Base-by-base conservation (phyloP, 2,329 filamentous ascomycete genomes). In the Aspergillus transmontanensis region DNA sequence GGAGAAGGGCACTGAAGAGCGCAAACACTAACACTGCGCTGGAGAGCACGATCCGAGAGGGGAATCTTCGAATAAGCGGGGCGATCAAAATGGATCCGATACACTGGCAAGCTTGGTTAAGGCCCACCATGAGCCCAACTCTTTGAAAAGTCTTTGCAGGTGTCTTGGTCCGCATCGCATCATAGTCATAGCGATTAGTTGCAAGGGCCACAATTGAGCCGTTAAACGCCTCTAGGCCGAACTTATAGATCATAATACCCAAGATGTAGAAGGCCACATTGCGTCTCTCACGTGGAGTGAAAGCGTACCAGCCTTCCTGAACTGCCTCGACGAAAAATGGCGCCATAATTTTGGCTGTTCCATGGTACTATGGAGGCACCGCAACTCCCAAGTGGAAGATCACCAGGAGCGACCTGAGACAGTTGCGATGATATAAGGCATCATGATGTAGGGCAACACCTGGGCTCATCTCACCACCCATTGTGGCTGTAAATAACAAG, bases 71-170 rank as follows among this genome's bases (percentile, higher is more conserved):
- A 21, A 65, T 64, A 14, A 67, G 45, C 10, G 65, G 65, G 30
- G 65, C 63, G 28, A 67, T 65, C 34, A 67, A 43, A n/a, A 65
- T 67, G 19, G 65, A 65, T 12, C 65, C 65, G 45, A 67, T 61
- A 46, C 65, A 65, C 41, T 67, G 65, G 48, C 61, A 65, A 19
- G 63, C 63, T 41, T 65, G 65, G 28, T 67, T 67, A 1, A 67
- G 59, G 39, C 65, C 63, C 19, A 63, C 63, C 65, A 67, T 63
- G 9, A 67, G 61, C n/a, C 65, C 65, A 32, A 67, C 65, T n/a
- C 65, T 46, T 43, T 67, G 61, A 21, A 67, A 67, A 5, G 65
- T 67, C 58, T 67, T 67, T 16, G 65, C 59, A 1, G 55, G 28
- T 6, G 61, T 65, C 16, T 57, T 23, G 32, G 59, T 55, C 26